A percentile compares a stretch with the other conserved stretches of the same genome.
Evolutionary conservation across 2,329 filamentous ascomycete genomes (phyloP).

Genomic region (Sclerotiophoma versabilis): DNA sequence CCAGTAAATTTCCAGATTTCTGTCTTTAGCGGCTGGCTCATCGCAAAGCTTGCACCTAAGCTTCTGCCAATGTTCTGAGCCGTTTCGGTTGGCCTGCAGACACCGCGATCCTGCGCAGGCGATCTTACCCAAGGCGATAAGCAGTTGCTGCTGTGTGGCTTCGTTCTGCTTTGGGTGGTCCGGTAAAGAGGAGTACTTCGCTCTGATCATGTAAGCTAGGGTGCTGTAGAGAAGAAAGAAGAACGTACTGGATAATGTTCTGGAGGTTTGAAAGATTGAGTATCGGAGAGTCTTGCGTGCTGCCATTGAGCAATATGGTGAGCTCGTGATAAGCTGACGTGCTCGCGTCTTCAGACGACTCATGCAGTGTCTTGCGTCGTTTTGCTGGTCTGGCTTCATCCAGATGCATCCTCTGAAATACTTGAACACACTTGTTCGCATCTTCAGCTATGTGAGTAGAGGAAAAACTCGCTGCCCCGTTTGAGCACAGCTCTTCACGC

Average conservation of each 20-base stretch:
- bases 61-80: conserved; percentile 20
- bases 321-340: conserved; percentile 29
- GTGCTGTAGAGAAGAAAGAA: background rate
- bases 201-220: conserved; percentile 28
- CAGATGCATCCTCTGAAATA: conserved; percentile 8
- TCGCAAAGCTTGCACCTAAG: conserved; percentile 40
- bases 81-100: conserved; percentile 15
- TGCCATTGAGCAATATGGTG: conserved; percentile 32
- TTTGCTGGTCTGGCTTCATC: conserved; percentile 39
- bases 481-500: conserved; percentile 31
- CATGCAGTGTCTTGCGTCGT: conserved; percentile 32
- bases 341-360: conserved; percentile 22
- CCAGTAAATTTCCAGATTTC: conserved; percentile 32
- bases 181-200: conserved; percentile 29
- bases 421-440: conserved; percentile 3
- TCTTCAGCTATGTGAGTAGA: conserved; percentile 33
- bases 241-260: conserved; percentile 37
- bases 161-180: conserved; percentile 27
- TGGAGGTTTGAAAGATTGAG: conserved; percentile 32
- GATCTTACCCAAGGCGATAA: conserved; percentile 39
- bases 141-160: conserved; percentile 30
- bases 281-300: conserved; percentile 29
- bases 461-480: conserved; percentile 29
- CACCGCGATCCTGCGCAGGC: conserved; percentile 44
- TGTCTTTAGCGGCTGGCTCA: background rate